Evolutionary conservation across 2,329 filamentous ascomycete genomes (phyloP), one percentile per base, ranked within the genome.

Genomic region (Penicillium sp.): DNA sequence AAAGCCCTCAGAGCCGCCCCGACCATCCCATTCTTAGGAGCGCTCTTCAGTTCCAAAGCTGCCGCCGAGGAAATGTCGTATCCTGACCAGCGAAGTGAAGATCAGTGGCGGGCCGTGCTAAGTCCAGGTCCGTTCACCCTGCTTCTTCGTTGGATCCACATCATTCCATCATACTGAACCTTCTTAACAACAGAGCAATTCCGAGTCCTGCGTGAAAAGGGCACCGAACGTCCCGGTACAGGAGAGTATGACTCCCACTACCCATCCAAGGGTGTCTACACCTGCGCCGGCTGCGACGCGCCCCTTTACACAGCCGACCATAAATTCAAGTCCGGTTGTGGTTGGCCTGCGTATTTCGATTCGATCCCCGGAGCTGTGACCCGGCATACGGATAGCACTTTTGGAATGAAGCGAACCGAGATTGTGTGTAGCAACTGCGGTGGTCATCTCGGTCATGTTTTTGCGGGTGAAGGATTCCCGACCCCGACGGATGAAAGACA

Each of bases 311-410:
- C 84, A 69, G 90, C 93, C 27, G 79, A 79, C 54, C 90, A 95
- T 73, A 98, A 98, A 71, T 98, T 98, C 79, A 88, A 88, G 70
- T 94, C 88, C 13, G 89, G 90, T 37, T 98, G 93, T 71, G 93
- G 93, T 52, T 98, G 93, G 93, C 93, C 93, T 0, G 93, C 93
- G 9, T 98, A 97, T 73, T 98, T 91, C 67, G 93, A 98, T 71
- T 91, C 86, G 56, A 82, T 98, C 44, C 91, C 93, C 0, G 90
- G 90, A 2, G 91, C 91, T 1, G 89, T 98, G 9, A 88, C 82
- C 33, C 78, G 91, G 53, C 85, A 91, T 63, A 82, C 83, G 54
- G 93, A 98, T 69, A 74, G 72, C 41, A 76, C 83, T 0, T 79
- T 90, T 44, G 91, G 91, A 40, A 95, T 95, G 88, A 67, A 77